Percentiles rank a stretch among this genome's conserved stretches.
Evolutionary conservation across 306 rosid genomes (phyloP).

Genomic region (Quercus dentata): DNA sequence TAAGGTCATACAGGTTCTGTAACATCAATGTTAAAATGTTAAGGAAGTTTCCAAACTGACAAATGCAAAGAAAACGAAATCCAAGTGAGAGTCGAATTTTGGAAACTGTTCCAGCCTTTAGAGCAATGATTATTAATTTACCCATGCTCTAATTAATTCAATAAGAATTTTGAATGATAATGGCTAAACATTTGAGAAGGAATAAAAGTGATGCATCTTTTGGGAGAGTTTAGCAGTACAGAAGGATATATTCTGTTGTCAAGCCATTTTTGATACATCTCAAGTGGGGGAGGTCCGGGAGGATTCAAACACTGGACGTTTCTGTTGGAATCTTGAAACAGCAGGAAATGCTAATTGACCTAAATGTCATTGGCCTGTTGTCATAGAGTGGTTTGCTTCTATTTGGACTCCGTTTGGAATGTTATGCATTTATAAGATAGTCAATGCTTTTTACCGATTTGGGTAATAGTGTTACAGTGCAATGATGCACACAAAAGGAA

Average conservation of each 20-base stretch:
- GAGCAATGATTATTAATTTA: neutral
- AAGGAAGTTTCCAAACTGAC: slow-evolving; percentile 5
- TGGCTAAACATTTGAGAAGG: neutral
- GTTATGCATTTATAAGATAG: too few species aligned
- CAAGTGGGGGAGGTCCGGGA: too few species aligned
- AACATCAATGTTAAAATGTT: slow-evolving; percentile 21
- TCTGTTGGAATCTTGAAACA: too few species aligned
- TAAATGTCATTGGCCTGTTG: neutral
- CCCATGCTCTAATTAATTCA: neutral
- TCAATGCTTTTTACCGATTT: too few species aligned
- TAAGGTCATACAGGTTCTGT: slow-evolving; percentile 72
- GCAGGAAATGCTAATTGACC: too few species aligned
- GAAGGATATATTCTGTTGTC: neutral
- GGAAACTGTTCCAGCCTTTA: neutral
- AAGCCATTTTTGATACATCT: neutral
- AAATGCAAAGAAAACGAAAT: neutral
- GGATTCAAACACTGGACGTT: too few species aligned
- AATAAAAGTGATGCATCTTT: neutral
- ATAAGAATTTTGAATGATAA: neutral
- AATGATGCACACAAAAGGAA: neutral
- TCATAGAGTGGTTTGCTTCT: neutral
- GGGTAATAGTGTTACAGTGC: neutral
- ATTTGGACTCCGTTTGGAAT: too few species aligned
- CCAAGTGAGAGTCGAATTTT: neutral
- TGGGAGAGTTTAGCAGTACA: neutral